Evolutionary conservation across 2,329 filamentous ascomycete species (phyloP).

Genomic region (Pseudocercospora crystallina): DNA sequence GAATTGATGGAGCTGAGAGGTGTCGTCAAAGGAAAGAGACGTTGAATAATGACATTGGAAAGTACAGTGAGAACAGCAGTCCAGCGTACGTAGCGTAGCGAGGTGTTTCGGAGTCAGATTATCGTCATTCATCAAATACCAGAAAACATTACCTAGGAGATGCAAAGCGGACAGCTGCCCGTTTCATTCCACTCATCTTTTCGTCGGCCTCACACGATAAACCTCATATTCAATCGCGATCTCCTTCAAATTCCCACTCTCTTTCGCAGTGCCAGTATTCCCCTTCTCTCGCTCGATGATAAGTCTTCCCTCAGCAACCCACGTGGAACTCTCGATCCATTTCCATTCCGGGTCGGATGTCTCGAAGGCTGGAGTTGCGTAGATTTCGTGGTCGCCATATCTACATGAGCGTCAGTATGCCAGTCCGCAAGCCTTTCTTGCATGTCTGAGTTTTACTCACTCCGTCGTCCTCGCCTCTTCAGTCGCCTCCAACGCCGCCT

Average conservation of each 20-base stretch:
- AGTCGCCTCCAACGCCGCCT: background rate
- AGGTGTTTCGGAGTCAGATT: slow-evolving; percentile 8
- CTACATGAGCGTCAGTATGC: too few species aligned
- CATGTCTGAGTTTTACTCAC: too few species aligned
- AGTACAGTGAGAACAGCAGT: background rate
- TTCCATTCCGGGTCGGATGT: slow-evolving; percentile 5
- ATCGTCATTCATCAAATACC: too few species aligned
- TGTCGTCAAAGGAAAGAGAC: background rate
- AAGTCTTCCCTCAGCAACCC: slow-evolving; percentile 11
- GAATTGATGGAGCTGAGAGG: too few species aligned
- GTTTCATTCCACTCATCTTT: background rate
- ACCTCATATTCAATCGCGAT: slow-evolving; percentile 11
- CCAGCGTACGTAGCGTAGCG: slow-evolving; percentile 15
- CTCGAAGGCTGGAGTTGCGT: slow-evolving; percentile 9
- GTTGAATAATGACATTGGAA: background rate
- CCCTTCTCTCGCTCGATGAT: background rate
- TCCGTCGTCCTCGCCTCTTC: slow-evolving; percentile 8
- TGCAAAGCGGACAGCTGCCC: too few species aligned
- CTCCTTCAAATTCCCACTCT: background rate
- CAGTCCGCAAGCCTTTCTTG: too few species aligned
- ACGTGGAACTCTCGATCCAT: slow-evolving; percentile 9
- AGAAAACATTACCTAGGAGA: too few species aligned
- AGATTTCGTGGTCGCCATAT: slow-evolving; percentile 11
- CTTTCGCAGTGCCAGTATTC: background rate
- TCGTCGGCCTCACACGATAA: slow-evolving; percentile 2